Evolutionary conservation across 2,329 filamentous ascomycete species (phyloP), one percentile per base, ranked within the genome.

Genomic region (Gyromitra esculenta): DNA sequence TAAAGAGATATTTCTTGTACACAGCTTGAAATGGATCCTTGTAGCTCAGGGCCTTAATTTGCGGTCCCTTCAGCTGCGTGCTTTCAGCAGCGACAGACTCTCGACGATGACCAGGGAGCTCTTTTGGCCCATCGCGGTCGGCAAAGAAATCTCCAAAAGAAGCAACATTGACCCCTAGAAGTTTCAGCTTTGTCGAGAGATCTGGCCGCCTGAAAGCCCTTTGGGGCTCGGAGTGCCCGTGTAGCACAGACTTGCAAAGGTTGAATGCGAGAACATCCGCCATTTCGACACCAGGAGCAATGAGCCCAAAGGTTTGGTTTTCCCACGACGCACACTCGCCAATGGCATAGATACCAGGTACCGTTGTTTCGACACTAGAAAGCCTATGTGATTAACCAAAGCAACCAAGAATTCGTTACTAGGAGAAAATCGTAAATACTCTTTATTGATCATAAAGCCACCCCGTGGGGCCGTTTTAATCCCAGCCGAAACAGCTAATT

Each of bases 131-230:
- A 81, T 97, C 92, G 39, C 92, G 86, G 81, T 97, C 94, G 0
- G 94, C 94, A 79, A 97, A 97, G 85, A 94, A 97, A 82, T 97
- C 94, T 0, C 94, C 94, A 82, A 97, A 97, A 81, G 92, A 96
- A 18, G 94, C 94, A 3, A 97, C 94, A 79, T 97, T 92, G 7
- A 97, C 93, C 0, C 94, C 94, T 0, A 97, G 87, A 0, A 97
- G 86, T 85, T 97, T 97, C 39, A 97, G 85, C 82, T 97, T 97
- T 0, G 94, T 97, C 85, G 94, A 97, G 52, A 97, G 86, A 82
- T 97, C 93, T 0, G 94, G 94, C 3, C 90, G 86, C 83, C 92
- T 93, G 86, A 96, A 97, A 31, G 73, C 45, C 39, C 85, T 86
- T 41, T 91, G 87, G 1, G 89, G 88, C 5, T 88, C 84, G 0